A percentile compares a stretch with the other conserved stretches of the same genome.
phyloP scores from a whole-genome alignment of 371 early-diverging fungal species.

The Mortierella sp. region DNA sequence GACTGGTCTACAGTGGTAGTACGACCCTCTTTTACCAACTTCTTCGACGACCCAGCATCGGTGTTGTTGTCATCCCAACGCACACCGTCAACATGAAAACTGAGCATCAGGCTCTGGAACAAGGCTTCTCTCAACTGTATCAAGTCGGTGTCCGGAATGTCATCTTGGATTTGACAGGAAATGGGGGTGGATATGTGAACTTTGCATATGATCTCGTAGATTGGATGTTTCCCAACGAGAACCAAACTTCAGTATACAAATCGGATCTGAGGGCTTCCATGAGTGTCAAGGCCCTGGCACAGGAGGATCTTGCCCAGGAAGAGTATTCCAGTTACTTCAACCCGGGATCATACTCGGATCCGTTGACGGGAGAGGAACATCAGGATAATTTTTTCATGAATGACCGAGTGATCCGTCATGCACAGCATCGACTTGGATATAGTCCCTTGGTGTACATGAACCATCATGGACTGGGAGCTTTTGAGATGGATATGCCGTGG shows the following conservation, averaged over 20 bases:
- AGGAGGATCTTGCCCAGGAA: constrained; percentile 15
- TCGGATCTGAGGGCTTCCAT: constrained; percentile 39
- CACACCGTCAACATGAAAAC: constrained; percentile 29
- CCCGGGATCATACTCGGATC: constrained; percentile 31
- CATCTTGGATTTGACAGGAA: constrained; percentile 37
- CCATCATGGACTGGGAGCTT: constrained; percentile 27
- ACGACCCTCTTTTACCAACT: constrained; percentile 39
- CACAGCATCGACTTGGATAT: constrained; percentile 8
- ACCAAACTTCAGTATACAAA: constrained; percentile 30
- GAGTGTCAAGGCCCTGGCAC: constrained; percentile 42
- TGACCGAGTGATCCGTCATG: constrained; percentile 19
- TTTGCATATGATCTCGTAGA: constrained; percentile 51
- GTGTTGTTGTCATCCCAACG: constrained; percentile 40
- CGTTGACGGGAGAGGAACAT: constrained; percentile 1
- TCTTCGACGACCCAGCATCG: constrained; percentile 20
- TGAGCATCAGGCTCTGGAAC: constrained; percentile 6
- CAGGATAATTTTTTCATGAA: constrained; percentile 35
- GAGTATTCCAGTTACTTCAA: constrained; percentile 34
- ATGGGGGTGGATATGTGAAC: constrained; percentile 49
- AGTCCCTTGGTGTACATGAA: constrained; percentile 28
- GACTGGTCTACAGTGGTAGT: constrained; percentile 26
- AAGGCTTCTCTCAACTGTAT: constrained; percentile 19
- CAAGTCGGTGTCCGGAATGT: constrained; percentile 29
- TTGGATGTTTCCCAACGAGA: constrained; percentile 46
- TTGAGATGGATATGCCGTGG: constrained; percentile 47